Evolutionary conservation across 805 yeast species (phyloP), one percentile per base, ranked within the genome.

Genomic region (Myxozyma sirexii): DNA sequence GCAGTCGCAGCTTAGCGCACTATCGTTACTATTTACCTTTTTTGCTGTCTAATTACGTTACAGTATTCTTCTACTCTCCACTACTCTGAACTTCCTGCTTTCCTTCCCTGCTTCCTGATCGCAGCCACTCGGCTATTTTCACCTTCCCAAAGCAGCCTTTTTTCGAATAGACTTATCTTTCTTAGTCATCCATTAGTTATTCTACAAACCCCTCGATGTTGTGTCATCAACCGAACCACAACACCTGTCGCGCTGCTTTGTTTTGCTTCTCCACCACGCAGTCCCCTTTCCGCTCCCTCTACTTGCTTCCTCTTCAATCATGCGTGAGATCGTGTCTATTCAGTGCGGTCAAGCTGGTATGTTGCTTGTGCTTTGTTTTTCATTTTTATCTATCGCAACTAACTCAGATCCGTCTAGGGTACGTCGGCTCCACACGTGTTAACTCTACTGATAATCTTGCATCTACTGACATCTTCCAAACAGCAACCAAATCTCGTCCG

Each of bases 331-430:
- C 58, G 76, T 77, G 13, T 76, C 80, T 31, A 69, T 77, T 54
- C 80, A 77, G 68, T 72, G 76, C 59, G 79, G 79, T 17, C 79
- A 76, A 59, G 79, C 79, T 46, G 79, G 79, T 73, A 62, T 29
- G 54, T 45, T 33, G 38, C 23, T 56, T 27, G n/a, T 19, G 10
- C 45, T 31, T n/a, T n/a, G 41, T 43, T 12, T 1, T 24, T 42
- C 10, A 19, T 27, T 31, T 27, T 23, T 29, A 26, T 15, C 24
- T 29, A 29, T 17, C 17, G 12, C 8, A 12, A 19, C 43, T 48
- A 21, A 38, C 43, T 48, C 19, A 19, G 31, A 24, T 23, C 24
- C 38, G 2, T 45, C 46, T 29, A 52, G 56, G 56, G 56, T 52
- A 52, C 43, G 29, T 42, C 37, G 2, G n/a, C n/a, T 33, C 33